Evolutionary conservation across 139 green algal genomes (phyloP).

Genomic region (Chlorella sorokiniana): DNA sequence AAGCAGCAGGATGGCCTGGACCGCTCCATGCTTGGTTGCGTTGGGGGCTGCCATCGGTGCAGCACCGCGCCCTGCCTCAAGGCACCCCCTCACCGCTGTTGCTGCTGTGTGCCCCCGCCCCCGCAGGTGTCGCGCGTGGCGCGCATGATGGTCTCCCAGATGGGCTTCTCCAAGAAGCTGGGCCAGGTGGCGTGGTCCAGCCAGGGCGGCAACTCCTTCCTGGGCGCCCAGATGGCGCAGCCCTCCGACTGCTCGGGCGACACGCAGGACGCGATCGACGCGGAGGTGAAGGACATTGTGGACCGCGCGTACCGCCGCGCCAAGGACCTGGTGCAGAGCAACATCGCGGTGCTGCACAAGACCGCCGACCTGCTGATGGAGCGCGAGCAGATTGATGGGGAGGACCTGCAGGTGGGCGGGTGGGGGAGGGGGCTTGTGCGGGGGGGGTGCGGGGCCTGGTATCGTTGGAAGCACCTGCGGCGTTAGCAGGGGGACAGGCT

Average conservation of each 20-base stretch:
- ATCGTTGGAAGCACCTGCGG: too few species aligned
- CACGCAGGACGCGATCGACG: conserved; percentile 93
- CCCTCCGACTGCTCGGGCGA: conserved; percentile 72
- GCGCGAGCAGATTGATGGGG: conserved; percentile 98
- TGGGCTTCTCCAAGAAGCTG: conserved; percentile 93
- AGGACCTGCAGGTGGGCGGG: conserved; percentile 84
- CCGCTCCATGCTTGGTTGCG: too few species aligned
- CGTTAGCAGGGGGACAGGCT: too few species aligned
- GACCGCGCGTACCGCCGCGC: conserved; percentile 93
- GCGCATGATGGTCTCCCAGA: conserved; percentile 94
- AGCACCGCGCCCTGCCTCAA: not conserved
- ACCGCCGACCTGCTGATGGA: conserved; percentile 92
- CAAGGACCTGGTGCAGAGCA: conserved; percentile 92
- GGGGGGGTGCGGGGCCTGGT: too few species aligned
- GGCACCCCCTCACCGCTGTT: not conserved
- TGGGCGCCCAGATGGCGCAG: conserved; percentile 86
- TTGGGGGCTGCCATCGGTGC: too few species aligned
- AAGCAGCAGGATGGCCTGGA: too few species aligned
- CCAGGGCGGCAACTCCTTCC: conserved; percentile 79
- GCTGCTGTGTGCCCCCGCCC: not conserved
- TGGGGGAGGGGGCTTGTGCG: too few species aligned
- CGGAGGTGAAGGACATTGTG: conserved; percentile 89
- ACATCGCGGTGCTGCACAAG: conserved; percentile 95
- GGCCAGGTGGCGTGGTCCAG: conserved; percentile 87
- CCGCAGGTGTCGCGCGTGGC: conserved; percentile 61